Base-by-base conservation (phyloP, 768 basidiomycete species). In the Kwoniella botswanensis region DNA sequence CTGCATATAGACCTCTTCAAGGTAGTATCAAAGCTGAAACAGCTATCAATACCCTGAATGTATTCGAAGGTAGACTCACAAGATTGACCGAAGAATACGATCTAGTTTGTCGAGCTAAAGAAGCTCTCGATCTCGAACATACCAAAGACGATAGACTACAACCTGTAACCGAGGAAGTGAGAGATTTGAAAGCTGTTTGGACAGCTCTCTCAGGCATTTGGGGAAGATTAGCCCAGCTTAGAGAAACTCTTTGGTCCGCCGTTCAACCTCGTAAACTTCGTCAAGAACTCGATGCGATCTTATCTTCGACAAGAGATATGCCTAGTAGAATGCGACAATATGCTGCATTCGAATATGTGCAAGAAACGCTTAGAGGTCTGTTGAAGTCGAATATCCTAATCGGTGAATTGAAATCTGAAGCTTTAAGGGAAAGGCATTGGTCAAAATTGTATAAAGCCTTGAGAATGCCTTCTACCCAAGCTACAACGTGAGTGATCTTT, bases 251-350 rank as follows among this genome's bases (percentile, higher is more conserved):
- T 1, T 99, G 97, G 97, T 88, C 92, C 0, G 93, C 91, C 0
- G 90, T 98, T 50, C 94, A 95, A 65, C 93, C 97, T 24, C 89
- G 97, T 78, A 98, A 98, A 85, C 82, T 99, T 68, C 90, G 97
- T 76, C 93, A 95, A 79, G 92, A 93, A 73, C 90, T 99, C 65
- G 96, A 99, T 77, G 89, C 88, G n/a, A 87, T 98, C 57, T 84
- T 98, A 63, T 86, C 88, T 26, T 93, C 93, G n/a, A 98, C 96
- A 24, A 93, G 94, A 85, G 96, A 98, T 59, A 98, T 99, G 96
- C 97, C 97, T 1, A 96, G 93, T 46, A 88, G 95, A 71, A 99
- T 98, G 97, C 89, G 97, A 64, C 97, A 99, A 82, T 99, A 99
- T 83, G 93, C 94, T 10, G 97, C 97, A 0, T 99, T 98, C 80